A percentile compares a stretch with the other conserved stretches of the same genome.
phyloP scores from a whole-genome alignment of 805 yeast species.

The Wickerhamiella occidentalis region DNA sequence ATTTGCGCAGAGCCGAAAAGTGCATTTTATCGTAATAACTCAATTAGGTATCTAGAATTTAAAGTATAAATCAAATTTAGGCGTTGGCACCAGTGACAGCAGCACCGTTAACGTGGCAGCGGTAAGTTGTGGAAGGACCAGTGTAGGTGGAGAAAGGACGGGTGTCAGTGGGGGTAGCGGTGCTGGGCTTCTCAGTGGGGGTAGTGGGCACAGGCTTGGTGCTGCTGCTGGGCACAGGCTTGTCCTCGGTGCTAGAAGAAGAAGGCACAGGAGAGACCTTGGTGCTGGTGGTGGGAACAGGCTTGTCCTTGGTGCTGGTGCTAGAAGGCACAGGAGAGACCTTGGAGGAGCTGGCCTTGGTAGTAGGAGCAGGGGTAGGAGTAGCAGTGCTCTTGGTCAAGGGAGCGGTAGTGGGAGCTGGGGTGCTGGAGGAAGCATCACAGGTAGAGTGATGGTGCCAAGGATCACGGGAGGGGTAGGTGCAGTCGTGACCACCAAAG shows the following conservation, averaged over 20 bases:
- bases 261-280: too few relatives aligned
- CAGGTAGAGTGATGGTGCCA: neutral
- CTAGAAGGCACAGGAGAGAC: too few relatives aligned
- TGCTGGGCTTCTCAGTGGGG: neutral
- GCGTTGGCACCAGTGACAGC: conserved; percentile 3
- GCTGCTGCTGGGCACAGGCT: too few relatives aligned
- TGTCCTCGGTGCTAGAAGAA: too few relatives aligned
- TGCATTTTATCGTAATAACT: too few relatives aligned
- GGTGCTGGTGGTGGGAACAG: neutral
- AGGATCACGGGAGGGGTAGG: neutral
- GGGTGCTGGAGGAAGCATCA: neutral
- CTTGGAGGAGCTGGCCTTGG: neutral
- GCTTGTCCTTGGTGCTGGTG: neutral
- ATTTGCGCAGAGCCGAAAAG: neutral
- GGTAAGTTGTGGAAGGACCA: conserved; percentile 4
- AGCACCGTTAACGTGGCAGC: conserved; percentile 7
- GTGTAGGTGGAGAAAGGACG: conserved; percentile 6
- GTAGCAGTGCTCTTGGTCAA: neutral
- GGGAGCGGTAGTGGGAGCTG: neutral
- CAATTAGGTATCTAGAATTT: conserved; percentile 1
- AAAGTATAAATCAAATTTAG: neutral
- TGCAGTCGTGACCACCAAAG: conserved; percentile 3
- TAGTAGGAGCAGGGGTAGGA: neutral
- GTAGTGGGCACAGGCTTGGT: neutral
- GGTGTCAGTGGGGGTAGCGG: neutral